Evolutionary conservation across 1,284 basidiomycete species (phyloP).

Genomic region (Pisolithus thermaeus): DNA sequence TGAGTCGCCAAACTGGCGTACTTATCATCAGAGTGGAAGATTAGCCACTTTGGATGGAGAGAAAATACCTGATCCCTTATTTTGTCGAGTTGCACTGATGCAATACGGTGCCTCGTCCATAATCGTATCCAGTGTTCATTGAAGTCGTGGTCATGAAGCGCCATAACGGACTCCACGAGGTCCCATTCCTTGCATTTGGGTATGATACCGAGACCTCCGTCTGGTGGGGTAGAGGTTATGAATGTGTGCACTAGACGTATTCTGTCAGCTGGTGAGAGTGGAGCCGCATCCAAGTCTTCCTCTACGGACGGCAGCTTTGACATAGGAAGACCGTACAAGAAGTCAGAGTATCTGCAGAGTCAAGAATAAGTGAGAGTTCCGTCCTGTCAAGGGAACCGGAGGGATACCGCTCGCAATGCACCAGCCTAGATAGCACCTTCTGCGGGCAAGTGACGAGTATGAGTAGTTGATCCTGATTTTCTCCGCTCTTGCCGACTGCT

Average conservation of each 20-base stretch:
- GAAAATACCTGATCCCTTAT: slow-evolving; percentile 35
- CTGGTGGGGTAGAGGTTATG: slow-evolving; percentile 61
- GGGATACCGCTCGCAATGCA: slow-evolving; percentile 71
- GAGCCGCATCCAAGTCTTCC: slow-evolving; percentile 35
- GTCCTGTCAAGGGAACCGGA: background rate
- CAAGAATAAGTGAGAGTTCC: slow-evolving; percentile 9
- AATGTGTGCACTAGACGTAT: slow-evolving; percentile 77
- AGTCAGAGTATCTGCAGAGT: slow-evolving; percentile 49
- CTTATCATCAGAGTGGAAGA: background rate
- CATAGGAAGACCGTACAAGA: slow-evolving; percentile 57
- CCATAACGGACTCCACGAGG: slow-evolving; percentile 73
- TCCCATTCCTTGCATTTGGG: slow-evolving; percentile 69
- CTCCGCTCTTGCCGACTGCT: slow-evolving; percentile 69
- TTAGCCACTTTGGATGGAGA: background rate
- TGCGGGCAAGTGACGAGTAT: slow-evolving; percentile 75
- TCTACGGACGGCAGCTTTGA: slow-evolving; percentile 39
- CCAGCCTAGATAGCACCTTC: slow-evolving; percentile 56
- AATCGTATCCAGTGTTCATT: slow-evolving; percentile 46
- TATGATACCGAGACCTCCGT: slow-evolving; percentile 77
- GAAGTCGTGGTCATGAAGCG: slow-evolving; percentile 78
- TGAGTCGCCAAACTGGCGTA: slow-evolving; percentile 73
- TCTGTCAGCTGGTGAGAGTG: slow-evolving; percentile 64
- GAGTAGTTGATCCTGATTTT: slow-evolving; percentile 71
- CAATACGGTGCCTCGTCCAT: slow-evolving; percentile 26
- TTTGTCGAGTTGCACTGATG: slow-evolving; percentile 31